phyloP scores from a whole-genome alignment of 805 yeast species.

The Lipomyces spencermartinsiae region DNA sequence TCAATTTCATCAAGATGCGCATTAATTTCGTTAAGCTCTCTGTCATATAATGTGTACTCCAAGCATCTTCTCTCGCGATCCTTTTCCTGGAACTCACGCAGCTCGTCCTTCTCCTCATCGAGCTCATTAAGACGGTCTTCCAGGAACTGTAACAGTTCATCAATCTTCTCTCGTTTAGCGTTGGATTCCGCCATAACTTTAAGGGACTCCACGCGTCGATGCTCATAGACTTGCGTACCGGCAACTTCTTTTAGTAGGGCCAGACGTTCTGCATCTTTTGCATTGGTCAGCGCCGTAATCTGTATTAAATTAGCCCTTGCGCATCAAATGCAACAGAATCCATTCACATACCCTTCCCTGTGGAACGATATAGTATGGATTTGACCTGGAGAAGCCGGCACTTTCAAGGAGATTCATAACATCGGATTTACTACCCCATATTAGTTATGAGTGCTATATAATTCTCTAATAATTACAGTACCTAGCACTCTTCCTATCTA shows the following conservation, averaged over 20 bases:
- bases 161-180: constrained; percentile 71
- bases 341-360: constrained; percentile 69
- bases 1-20: constrained; percentile 67
- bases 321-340: too few relatives aligned
- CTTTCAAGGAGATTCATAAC: constrained; percentile 81
- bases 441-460: background rate
- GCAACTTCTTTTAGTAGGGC: constrained; percentile 86
- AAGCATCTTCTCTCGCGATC: constrained; percentile 72
- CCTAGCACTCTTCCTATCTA: constrained; percentile 80
- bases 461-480: background rate
- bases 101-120: constrained; percentile 77
- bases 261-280: constrained; percentile 83
- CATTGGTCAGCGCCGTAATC: constrained; percentile 81
- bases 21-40: constrained; percentile 71
- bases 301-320: background rate
- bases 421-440: constrained; percentile 60
- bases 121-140: constrained; percentile 77
- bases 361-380: constrained; percentile 95
- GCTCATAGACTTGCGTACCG: constrained; percentile 91
- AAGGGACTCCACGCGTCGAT: constrained; percentile 74
- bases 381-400: constrained; percentile 89
- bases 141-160: constrained; percentile 68
- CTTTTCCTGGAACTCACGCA: constrained; percentile 69
- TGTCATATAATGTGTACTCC: constrained; percentile 76
- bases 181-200: constrained; percentile 80